Evolutionary conservation across 2,329 filamentous ascomycete species (phyloP).

Genomic region (Pezicula rhizophila): DNA sequence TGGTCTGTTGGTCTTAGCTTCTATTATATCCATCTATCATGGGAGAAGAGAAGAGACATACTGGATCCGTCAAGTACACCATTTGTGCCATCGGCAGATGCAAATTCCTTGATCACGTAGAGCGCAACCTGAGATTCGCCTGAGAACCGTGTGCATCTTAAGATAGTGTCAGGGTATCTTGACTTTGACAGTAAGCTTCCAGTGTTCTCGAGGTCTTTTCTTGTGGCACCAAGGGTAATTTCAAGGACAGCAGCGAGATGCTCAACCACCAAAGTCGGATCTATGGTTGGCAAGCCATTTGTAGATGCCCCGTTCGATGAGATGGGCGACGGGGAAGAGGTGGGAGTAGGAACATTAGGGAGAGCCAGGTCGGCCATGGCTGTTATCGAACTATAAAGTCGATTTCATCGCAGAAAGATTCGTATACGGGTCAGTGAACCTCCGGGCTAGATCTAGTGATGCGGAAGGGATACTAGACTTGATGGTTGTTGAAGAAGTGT

Average conservation of each 20-base stretch:
- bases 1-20: conserved; percentile 31
- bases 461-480: conserved; percentile 11
- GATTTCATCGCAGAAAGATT: conserved; percentile 18
- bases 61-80: conserved; percentile 29
- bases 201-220: conserved; percentile 70
- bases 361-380: conserved; percentile 25
- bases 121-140: conserved; percentile 80
- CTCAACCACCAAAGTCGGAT: conserved; percentile 64
- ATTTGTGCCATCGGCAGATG: conserved; percentile 29
- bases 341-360: background rate
- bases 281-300: conserved; percentile 48
- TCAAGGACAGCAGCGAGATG: conserved; percentile 66
- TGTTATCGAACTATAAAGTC: conserved; percentile 11
- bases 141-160: conserved; percentile 84
- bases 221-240: conserved; percentile 68
- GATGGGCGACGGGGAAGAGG: conserved; percentile 21
- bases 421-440: conserved; percentile 8
- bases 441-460: conserved; percentile 11
- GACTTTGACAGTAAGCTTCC: conserved; percentile 77
- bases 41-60: conserved; percentile 22
- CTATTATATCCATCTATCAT: conserved; percentile 24
- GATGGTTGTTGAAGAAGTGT: conserved; percentile 11
- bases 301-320: conserved; percentile 22
- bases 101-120: conserved; percentile 82
- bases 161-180: conserved; percentile 71